A percentile compares a stretch with the other conserved stretches of the same genome.
phyloP scores from a whole-genome alignment of 2,329 filamentous ascomycete species.

The Diaporthe australafricana region DNA sequence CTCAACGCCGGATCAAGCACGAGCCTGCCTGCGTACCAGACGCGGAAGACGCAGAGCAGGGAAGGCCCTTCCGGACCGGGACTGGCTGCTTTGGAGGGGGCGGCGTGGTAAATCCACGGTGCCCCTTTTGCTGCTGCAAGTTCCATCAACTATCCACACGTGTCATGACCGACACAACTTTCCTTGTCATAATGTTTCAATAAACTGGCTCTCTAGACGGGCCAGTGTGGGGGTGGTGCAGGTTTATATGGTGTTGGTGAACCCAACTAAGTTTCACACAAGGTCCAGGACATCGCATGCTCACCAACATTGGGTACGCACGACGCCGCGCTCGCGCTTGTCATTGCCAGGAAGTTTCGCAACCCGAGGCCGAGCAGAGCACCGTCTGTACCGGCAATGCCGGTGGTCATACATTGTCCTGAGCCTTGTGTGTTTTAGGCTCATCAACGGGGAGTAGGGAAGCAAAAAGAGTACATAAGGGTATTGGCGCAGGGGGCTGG shows the following conservation, averaged over 20 bases:
- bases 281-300: too few relatives aligned
- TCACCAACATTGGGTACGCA: too few relatives aligned
- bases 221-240: neutral
- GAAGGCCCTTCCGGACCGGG: slow-evolving; percentile 42
- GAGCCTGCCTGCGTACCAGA: slow-evolving; percentile 61
- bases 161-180: slow-evolving; percentile 9
- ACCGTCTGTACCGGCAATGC: too few relatives aligned
- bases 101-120: neutral
- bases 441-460: neutral
- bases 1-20: slow-evolving; percentile 63
- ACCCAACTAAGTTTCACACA: too few relatives aligned
- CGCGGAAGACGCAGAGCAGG: slow-evolving; percentile 48
- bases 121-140: neutral
- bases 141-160: neutral
- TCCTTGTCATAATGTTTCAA: slow-evolving; percentile 25
- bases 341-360: too few relatives aligned
- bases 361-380: too few relatives aligned
- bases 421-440: neutral
- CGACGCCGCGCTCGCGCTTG: too few relatives aligned
- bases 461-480: slow-evolving; percentile 12
- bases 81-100: slow-evolving; percentile 31
- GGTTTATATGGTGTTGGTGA: too few relatives aligned
- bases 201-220: slow-evolving; percentile 1
- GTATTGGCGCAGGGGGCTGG: neutral
- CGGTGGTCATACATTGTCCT: too few relatives aligned